Evolutionary conservation across 192 early-diverging fungal species (phyloP).

Genomic region (Backusella tuberculispora): DNA sequence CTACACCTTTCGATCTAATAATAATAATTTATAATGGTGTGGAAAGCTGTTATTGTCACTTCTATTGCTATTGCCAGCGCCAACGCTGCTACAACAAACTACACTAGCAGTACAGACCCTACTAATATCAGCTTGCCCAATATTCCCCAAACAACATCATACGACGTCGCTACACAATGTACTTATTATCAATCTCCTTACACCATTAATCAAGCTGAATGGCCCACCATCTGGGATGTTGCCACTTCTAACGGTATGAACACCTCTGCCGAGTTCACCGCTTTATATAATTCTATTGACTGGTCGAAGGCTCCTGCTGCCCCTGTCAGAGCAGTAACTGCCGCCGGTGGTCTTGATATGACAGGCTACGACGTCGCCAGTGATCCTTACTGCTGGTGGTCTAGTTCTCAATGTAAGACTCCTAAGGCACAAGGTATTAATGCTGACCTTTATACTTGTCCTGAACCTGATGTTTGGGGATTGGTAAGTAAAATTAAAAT

Average conservation of each 20-base stretch:
- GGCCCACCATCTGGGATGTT: conserved; percentile 36
- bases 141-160: conserved; percentile 43
- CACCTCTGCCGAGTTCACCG: conserved; percentile 45
- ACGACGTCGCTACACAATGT: conserved; percentile 34
- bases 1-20: conserved; percentile 3
- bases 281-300: conserved; percentile 52
- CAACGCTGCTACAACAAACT: conserved; percentile 16
- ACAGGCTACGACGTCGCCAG: conserved; percentile 20
- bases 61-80: neutral
- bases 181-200: conserved; percentile 27
- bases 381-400: conserved; percentile 53
- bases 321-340: conserved; percentile 26
- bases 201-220: conserved; percentile 24
- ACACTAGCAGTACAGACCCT: conserved; percentile 26
- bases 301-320: conserved; percentile 45
- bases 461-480: conserved; percentile 51
- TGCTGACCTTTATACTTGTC: conserved; percentile 47
- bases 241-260: conserved; percentile 43
- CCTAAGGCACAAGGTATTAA: conserved; percentile 35
- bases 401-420: conserved; percentile 45
- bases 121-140: conserved; percentile 39
- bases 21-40: conserved; percentile 8
- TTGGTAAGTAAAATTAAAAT: conserved; percentile 30
- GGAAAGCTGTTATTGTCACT: conserved; percentile 15
- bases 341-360: conserved; percentile 40